Evolutionary conservation across 768 basidiomycete species (phyloP), one percentile per base, ranked within the genome.

Genomic region (Xerocomellus amylosporus): DNA sequence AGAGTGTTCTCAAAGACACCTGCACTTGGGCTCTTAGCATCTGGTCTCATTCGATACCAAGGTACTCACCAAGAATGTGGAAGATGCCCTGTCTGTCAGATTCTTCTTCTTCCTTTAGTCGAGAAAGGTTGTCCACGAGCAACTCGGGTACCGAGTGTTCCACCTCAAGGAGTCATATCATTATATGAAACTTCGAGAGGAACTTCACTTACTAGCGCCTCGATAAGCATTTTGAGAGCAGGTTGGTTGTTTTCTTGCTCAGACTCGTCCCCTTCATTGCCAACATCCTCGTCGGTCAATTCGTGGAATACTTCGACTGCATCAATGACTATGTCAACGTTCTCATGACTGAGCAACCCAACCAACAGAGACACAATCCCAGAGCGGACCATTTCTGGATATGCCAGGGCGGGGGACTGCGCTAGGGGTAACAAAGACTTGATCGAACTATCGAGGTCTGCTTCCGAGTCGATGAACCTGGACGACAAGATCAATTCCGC

Each of bases 391-490:
- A 98, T 78, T 67, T 98, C 94, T 22, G 93, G 88, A 69, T 97
- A 99, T 55, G 93, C 88, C 20, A 91, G 69, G 8, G 79, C 75
- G 0, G 95, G 90, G 4, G 81, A 81, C 66, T 97, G 93, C 1
- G 96, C 88, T 20, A 99, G 77, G 6, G 94, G 88, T n/a, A 97
- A 77, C 43, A 99, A 73, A 1, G 84, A 80, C 70, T 96, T 95
- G 51, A 98, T 83, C 8, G 93, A 84, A 51, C 78, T 76, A 66
- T 98, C 94, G 7, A 99, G 82, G 66, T 97, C 93, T 24, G 93
- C 91, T 77, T 99, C 97, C 1, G 97, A 98, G 69, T 98, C 97
- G 62, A 99, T 98, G 78, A 98, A 99, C 71, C 96, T 98, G 46
- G 20, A 26, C 9, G 33, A 31, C 40, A n/a, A 45, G 24, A 30